Evolutionary conservation across 805 yeast genomes (phyloP).

Genomic region (Candida qinlingensis): DNA sequence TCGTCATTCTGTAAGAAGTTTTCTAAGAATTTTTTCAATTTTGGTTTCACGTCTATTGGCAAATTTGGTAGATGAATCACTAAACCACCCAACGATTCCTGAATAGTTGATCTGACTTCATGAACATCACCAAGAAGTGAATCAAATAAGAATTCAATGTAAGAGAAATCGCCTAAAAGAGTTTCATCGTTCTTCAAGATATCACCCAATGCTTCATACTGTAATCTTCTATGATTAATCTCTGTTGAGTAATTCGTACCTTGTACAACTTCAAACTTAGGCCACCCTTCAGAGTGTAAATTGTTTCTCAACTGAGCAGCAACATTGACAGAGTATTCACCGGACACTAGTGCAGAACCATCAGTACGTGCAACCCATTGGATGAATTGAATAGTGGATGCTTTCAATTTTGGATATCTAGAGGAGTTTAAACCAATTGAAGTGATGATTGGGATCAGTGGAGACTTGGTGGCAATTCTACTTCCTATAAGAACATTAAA

Average conservation of each 20-base stretch:
- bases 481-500: constrained; percentile 46
- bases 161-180: constrained; percentile 41
- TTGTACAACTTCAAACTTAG: constrained; percentile 35
- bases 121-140: constrained; percentile 59
- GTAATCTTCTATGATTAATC: constrained; percentile 48
- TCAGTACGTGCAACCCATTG: constrained; percentile 48
- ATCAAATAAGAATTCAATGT: constrained; percentile 62
- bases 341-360: constrained; percentile 7
- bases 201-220: constrained; percentile 76
- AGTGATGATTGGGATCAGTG: constrained; percentile 42
- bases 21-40: constrained; percentile 36
- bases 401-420: constrained; percentile 45
- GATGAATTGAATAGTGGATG: constrained; percentile 56
- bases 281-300: constrained; percentile 58
- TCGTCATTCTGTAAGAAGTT: constrained; percentile 33
- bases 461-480: constrained; percentile 39
- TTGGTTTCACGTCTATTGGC: constrained; percentile 31
- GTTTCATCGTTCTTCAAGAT: constrained; percentile 45
- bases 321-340: constrained; percentile 37
- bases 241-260: constrained; percentile 31
- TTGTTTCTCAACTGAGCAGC: constrained; percentile 49
- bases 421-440: constrained; percentile 54
- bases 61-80: constrained; percentile 42
- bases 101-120: constrained; percentile 63
- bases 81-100: constrained; percentile 61